Percentiles rank a stretch among this genome's conserved stretches.
These are phyloP conservation scores for Reutealis trisperma DNA, from an alignment of 345 rosid genomes.

Conservation along the genomic window DNA sequence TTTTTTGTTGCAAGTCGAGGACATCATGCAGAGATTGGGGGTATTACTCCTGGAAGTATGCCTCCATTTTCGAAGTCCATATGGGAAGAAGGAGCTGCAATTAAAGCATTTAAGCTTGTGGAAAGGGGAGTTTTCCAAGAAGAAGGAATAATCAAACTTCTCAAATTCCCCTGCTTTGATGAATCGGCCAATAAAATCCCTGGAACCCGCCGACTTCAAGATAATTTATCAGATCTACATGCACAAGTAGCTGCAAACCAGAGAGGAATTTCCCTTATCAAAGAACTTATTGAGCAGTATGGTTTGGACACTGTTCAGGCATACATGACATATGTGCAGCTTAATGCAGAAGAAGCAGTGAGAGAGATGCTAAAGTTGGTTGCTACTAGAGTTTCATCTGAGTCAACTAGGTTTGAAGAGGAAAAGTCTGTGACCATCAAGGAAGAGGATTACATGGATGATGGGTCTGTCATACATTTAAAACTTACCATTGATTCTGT, in stretches of 20 bases:
- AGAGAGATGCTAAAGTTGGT: slow-evolving; percentile 95
- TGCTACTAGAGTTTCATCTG: slow-evolving; percentile 53
- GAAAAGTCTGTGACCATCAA: slow-evolving; percentile 48
- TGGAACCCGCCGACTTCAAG: slow-evolving; percentile 83
- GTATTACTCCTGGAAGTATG: slow-evolving; percentile 99
- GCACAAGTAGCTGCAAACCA: slow-evolving; percentile 98
- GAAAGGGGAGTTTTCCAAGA: slow-evolving; percentile 83
- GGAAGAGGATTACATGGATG: slow-evolving; percentile 96
- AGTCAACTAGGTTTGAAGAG: slow-evolving; percentile 31
- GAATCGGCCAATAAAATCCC: slow-evolving; percentile 59
- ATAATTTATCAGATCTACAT: slow-evolving; percentile 88
- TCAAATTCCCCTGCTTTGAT: slow-evolving; percentile 59
- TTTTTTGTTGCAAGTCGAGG: slow-evolving; percentile 99
- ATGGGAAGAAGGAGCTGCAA: slow-evolving; percentile 98
- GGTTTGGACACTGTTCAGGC: slow-evolving; percentile 85
- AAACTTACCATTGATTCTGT: slow-evolving; percentile 64
- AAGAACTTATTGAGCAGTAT: slow-evolving; percentile 85
- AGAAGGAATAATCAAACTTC: slow-evolving; percentile 80
- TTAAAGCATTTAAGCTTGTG: slow-evolving; percentile 92
- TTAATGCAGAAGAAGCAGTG: slow-evolving; percentile 91
- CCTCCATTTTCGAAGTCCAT: slow-evolving; percentile 95
- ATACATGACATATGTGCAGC: slow-evolving; percentile 88
- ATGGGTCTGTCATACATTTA: slow-evolving; percentile 78
- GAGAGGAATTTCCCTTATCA: slow-evolving; percentile 83
- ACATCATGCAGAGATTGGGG: slow-evolving; percentile 99